phyloP scores from a whole-genome alignment of 345 rosid genomes.

The Heritiera fomes region DNA sequence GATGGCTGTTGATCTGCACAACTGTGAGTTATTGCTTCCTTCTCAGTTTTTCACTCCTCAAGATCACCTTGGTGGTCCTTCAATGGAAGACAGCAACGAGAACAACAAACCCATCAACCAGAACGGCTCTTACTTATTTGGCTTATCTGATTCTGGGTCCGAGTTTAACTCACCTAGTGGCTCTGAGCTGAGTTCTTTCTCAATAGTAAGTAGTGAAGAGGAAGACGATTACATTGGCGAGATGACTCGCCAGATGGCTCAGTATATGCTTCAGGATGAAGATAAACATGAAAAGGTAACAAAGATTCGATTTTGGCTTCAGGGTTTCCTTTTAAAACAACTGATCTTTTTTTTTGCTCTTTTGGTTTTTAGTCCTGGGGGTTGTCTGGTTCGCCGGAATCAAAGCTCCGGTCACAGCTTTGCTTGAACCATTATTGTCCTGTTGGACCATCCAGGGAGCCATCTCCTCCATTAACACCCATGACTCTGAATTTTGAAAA shows the following conservation, averaged over 20 bases:
- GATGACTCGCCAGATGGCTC: slow-evolving; percentile 84
- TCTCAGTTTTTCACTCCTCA: slow-evolving; percentile 19
- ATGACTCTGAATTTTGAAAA: slow-evolving; percentile 34
- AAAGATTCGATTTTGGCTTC: not conserved
- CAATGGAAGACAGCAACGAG: not conserved
- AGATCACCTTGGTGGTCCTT: not conserved
- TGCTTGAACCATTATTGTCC: slow-evolving; percentile 38
- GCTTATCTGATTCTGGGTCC: slow-evolving; percentile 32
- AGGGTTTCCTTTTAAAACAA: not conserved
- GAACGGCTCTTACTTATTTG: slow-evolving; percentile 22
- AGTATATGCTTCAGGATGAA: slow-evolving; percentile 60
- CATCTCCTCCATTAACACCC: slow-evolving; percentile 39
- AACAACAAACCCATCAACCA: slow-evolving; percentile 4
- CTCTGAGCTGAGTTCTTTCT: slow-evolving; percentile 35
- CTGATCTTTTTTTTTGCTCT: slow-evolving; percentile 17
- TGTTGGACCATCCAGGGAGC: slow-evolving; percentile 38
- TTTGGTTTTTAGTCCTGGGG: slow-evolving; percentile 34
- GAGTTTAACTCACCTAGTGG: slow-evolving; percentile 28
- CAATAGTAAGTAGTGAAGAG: slow-evolving; percentile 38
- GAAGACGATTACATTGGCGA: slow-evolving; percentile 63
- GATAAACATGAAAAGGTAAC: slow-evolving; percentile 34
- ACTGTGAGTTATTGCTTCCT: slow-evolving; percentile 29
- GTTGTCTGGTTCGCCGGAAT: slow-evolving; percentile 41
- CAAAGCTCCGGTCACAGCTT: slow-evolving; percentile 45
- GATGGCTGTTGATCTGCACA: slow-evolving; percentile 53